A percentile compares a stretch with the other conserved stretches of the same genome.
phyloP scores from a whole-genome alignment of 83 land plant species.

The Picea engelmannii region DNA sequence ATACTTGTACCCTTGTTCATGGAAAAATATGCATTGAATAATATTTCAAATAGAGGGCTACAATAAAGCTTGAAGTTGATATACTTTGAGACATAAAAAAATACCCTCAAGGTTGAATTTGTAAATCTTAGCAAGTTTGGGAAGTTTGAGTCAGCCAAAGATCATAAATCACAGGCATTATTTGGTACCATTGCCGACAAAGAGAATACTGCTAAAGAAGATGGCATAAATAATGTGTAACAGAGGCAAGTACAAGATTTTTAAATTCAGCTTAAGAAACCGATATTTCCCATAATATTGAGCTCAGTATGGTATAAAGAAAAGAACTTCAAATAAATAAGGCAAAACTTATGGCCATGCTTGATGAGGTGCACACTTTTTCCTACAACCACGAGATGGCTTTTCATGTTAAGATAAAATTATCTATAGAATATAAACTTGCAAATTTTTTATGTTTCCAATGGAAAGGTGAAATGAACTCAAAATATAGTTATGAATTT shows the following conservation, averaged over 20 bases:
- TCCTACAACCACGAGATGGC: too few relatives aligned
- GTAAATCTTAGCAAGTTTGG: constrained; percentile 43
- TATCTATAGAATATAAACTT: too few relatives aligned
- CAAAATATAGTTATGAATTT: too few relatives aligned
- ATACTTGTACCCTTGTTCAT: too few relatives aligned
- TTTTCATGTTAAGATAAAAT: too few relatives aligned
- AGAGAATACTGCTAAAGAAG: constrained; percentile 8
- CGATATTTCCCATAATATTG: background rate
- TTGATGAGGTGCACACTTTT: constrained; percentile 12
- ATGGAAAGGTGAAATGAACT: too few relatives aligned
- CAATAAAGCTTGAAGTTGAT: too few relatives aligned
- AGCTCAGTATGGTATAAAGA: constrained; percentile 50
- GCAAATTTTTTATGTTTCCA: too few relatives aligned
- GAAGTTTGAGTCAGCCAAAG: constrained; percentile 12
- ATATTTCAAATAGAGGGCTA: too few relatives aligned
- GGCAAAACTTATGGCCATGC: too few relatives aligned
- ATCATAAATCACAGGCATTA: background rate
- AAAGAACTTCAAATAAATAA: constrained; percentile 56
- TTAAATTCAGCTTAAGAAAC: background rate
- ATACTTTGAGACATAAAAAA: too few relatives aligned
- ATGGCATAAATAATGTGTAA: background rate
- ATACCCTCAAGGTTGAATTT: constrained; percentile 27
- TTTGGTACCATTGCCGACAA: constrained; percentile 11
- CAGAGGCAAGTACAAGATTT: background rate
- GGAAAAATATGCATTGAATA: too few relatives aligned